Evolutionary conservation across 495 filamentous ascomycete species (phyloP).

Genomic region (Chaetomidium leptoderma): DNA sequence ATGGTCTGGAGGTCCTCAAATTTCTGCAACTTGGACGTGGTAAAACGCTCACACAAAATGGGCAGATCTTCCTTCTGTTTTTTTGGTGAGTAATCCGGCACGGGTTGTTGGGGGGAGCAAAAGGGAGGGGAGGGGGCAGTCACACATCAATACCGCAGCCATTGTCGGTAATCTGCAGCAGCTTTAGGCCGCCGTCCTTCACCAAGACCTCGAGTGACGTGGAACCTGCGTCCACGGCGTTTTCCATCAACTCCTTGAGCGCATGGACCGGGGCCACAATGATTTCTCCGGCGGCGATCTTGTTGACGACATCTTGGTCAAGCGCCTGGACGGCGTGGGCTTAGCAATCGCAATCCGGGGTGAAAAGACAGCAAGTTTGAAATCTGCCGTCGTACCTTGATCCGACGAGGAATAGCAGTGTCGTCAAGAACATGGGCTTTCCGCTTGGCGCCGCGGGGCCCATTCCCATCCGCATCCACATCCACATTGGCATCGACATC

Average conservation of each 20-base stretch:
- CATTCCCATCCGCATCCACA: no score
- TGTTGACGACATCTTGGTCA: slow-evolving; percentile 94
- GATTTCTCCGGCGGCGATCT: slow-evolving; percentile 99
- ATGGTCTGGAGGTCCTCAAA: slow-evolving; percentile 94
- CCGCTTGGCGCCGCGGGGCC: slow-evolving; percentile 60
- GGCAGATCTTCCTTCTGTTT: slow-evolving; percentile 79
- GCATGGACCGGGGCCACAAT: slow-evolving; percentile 97
- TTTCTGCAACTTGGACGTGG: slow-evolving; percentile 90
- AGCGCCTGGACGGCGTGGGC: slow-evolving; percentile 56
- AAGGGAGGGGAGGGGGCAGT: slow-evolving; percentile 10
- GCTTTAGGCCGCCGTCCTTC: slow-evolving; percentile 94
- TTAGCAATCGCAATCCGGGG: slow-evolving; percentile 10
- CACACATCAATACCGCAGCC: slow-evolving; percentile 91
- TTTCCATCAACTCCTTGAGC: slow-evolving; percentile 95
- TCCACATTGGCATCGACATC: no score
- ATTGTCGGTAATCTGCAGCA: slow-evolving; percentile 97
- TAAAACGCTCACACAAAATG: slow-evolving; percentile 94
- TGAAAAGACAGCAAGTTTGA: neutral
- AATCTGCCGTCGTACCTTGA: slow-evolving; percentile 45
- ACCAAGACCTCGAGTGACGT: slow-evolving; percentile 87
- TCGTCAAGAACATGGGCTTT: slow-evolving; percentile 46
- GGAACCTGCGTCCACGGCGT: slow-evolving; percentile 93
- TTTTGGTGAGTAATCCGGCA: slow-evolving; percentile 20
- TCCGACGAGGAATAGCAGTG: slow-evolving; percentile 56
- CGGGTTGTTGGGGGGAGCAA: neutral